Conservation (phyloP, 169 alveolate genomes). For the Plasmodium gaboni region DNA sequence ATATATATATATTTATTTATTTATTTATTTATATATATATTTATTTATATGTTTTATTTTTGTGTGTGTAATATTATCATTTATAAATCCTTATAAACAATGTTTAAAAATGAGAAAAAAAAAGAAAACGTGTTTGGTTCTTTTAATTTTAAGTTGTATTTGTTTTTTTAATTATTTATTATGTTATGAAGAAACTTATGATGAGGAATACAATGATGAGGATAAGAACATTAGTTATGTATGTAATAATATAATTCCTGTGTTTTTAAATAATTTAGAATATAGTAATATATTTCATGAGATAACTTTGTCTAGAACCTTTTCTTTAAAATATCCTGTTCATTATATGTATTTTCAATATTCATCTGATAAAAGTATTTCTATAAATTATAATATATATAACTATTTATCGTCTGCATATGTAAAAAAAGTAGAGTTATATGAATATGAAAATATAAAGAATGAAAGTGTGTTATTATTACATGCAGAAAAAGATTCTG, state of each 20-base stretch:
- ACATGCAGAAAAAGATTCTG: neutral
- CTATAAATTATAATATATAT: conserved; percentile 16
- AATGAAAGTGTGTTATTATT: conserved; percentile 11
- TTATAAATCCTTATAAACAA: neutral
- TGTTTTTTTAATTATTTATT: neutral
- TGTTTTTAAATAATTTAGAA: conserved; percentile 35
- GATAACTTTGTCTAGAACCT: conserved; percentile 13
- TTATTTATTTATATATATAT: no score
- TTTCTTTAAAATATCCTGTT: conserved; percentile 23
- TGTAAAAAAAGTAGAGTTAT: conserved; percentile 23
- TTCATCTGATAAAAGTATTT: conserved; percentile 2
- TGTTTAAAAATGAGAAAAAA: conserved; percentile 15
- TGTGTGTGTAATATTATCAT: no score
- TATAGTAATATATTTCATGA: conserved; percentile 14
- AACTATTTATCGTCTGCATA: conserved; percentile 1
- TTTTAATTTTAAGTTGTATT: neutral
- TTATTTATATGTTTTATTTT: no score
- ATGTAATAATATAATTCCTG: conserved; percentile 22
- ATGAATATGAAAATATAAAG: neutral
- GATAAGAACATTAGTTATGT: neutral
- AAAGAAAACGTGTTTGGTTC: conserved; percentile 3
- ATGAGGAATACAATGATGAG: neutral
- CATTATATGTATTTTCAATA: conserved; percentile 42
- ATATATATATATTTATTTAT: no score
- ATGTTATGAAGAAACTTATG: neutral